Conservation (phyloP, 2,329 filamentous ascomycete species). For the Sporothrix pallida region DNA sequence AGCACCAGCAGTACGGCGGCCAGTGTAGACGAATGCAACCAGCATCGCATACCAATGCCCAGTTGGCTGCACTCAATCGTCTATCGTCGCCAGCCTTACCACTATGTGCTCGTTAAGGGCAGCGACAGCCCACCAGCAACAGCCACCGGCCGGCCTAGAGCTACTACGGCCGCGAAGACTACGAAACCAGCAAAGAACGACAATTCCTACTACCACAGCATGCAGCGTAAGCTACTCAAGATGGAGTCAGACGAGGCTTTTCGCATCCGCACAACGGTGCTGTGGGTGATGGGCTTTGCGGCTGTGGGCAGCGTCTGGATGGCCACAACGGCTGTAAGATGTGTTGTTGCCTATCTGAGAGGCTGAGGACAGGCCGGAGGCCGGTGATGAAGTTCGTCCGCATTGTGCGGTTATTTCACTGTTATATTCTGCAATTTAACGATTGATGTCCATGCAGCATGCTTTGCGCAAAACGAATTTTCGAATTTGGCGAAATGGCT, state of each 20-base stretch:
- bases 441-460: background rate
- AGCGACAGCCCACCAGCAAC: background rate
- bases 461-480: background rate
- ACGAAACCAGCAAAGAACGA: slow-evolving; percentile 38
- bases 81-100: slow-evolving; percentile 50
- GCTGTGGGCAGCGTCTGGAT: slow-evolving; percentile 44
- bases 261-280: slow-evolving; percentile 61
- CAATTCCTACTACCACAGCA: slow-evolving; percentile 58
- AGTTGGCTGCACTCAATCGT: slow-evolving; percentile 51
- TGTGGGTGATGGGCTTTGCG: slow-evolving; percentile 54
- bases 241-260: slow-evolving; percentile 70
- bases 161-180: slow-evolving; percentile 33
- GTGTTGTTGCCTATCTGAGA: slow-evolving; percentile 32
- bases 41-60: slow-evolving; percentile 46
- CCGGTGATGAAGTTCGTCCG: background rate
- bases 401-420: background rate
- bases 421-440: background rate
- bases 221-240: slow-evolving; percentile 65
- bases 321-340: slow-evolving; percentile 40
- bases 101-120: slow-evolving; percentile 42
- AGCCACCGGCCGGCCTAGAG: slow-evolving; percentile 25
- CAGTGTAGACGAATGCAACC: background rate
- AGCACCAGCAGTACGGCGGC: background rate
- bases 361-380: background rate
- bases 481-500: background rate